A percentile compares a stretch with the other conserved stretches of the same genome.
Conservation (phyloP, 441 rosid genomes). For the Pelargonium citronellum region DNA sequence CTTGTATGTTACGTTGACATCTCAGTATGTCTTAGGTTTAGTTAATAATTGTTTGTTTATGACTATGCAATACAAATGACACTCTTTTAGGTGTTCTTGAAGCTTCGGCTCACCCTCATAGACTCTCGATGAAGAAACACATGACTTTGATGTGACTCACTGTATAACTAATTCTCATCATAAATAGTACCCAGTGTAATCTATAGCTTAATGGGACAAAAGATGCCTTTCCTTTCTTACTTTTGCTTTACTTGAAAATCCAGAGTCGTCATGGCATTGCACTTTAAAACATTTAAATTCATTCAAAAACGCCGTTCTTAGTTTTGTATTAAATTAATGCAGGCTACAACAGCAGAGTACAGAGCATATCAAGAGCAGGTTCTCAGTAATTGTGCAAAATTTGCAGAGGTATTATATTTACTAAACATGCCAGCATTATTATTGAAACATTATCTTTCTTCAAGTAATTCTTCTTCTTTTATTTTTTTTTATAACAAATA, state of each 20-base stretch:
- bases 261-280: background rate
- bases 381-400: constrained; percentile 27
- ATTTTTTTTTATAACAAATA: background rate
- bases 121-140: background rate
- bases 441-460: constrained; percentile 8
- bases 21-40: background rate
- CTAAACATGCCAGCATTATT: constrained; percentile 7
- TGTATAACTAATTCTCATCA: background rate
- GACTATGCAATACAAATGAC: background rate
- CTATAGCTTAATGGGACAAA: background rate
- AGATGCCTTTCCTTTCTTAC: background rate
- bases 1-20: background rate
- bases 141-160: background rate
- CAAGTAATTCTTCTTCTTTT: background rate
- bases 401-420: constrained; percentile 24
- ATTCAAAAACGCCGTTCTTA: background rate
- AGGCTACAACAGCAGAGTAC: constrained; percentile 33
- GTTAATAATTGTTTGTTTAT: background rate
- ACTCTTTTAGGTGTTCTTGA: constrained; percentile 6
- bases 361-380: constrained; percentile 32
- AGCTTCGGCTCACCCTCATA: background rate
- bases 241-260: background rate
- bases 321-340: background rate
- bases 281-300: background rate
- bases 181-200: background rate